Percentiles rank a stretch among this genome's conserved stretches.
Evolutionary conservation across 352 stramenopile species (phyloP).

Genomic region (Halophytophthora polymorphica): DNA sequence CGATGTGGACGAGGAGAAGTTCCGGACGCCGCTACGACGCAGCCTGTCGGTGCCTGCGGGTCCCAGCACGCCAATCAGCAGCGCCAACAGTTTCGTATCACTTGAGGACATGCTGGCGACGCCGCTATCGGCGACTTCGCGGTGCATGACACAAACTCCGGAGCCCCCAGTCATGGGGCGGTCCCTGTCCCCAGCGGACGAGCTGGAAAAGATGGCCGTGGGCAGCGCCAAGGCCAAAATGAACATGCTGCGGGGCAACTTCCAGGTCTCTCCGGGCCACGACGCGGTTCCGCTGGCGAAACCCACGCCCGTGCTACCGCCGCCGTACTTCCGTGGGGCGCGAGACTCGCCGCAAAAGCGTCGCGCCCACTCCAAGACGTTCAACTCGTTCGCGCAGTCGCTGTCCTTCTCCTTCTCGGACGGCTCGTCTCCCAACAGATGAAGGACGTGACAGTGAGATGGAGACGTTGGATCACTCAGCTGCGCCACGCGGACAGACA

Average conservation of each 20-base stretch:
- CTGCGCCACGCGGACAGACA: background rate
- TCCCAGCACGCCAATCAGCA: constrained; percentile 26
- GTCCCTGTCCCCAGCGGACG: constrained; percentile 53
- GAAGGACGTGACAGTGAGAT: constrained; percentile 12
- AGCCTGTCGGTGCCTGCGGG: constrained; percentile 21
- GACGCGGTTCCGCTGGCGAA: constrained; percentile 19
- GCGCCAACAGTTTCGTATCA: constrained; percentile 31
- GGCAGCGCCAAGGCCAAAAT: constrained; percentile 50
- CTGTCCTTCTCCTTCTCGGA: constrained; percentile 64
- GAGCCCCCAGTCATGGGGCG: constrained; percentile 23
- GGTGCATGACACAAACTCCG: constrained; percentile 12
- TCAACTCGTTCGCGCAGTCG: constrained; percentile 69
- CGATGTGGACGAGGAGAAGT: constrained; percentile 16
- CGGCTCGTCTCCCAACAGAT: constrained; percentile 14
- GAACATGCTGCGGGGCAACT: constrained; percentile 59
- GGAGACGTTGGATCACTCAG: too few relatives aligned
- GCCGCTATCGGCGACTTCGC: constrained; percentile 20
- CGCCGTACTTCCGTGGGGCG: constrained; percentile 58
- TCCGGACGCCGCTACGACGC: constrained; percentile 45
- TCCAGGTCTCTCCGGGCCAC: constrained; percentile 31
- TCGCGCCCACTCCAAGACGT: constrained; percentile 75
- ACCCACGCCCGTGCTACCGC: constrained; percentile 40
- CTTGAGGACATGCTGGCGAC: constrained; percentile 27
- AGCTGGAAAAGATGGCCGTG: constrained; percentile 57
- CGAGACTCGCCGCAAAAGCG: constrained; percentile 61